phyloP scores from a whole-genome alignment of 2,329 filamentous ascomycete genomes.

The Cladosporium sp. region DNA sequence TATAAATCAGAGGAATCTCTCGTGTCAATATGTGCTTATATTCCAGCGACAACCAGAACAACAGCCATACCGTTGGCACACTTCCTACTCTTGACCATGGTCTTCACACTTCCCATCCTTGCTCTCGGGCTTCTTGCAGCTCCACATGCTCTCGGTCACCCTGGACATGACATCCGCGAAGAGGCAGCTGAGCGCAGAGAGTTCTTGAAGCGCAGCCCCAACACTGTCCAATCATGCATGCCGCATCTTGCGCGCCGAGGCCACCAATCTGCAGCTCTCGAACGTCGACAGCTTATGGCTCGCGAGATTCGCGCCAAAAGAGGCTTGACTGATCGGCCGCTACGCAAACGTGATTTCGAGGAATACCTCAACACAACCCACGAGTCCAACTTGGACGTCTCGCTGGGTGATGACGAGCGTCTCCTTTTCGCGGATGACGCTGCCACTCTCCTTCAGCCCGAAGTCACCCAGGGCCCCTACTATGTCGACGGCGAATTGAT shows the following conservation, averaged over 20 bases:
- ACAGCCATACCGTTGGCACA: too few relatives aligned
- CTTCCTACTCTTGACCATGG: not conserved
- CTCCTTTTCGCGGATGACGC: conserved; percentile 20
- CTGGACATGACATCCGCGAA: conserved; percentile 16
- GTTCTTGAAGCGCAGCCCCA: conserved; percentile 19
- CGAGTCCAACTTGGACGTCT: conserved; percentile 17
- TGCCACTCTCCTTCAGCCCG: conserved; percentile 24
- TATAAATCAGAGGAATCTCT: not conserved
- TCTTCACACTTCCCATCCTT: not conserved
- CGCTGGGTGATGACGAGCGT: conserved; percentile 18
- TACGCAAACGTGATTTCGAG: conserved; percentile 21
- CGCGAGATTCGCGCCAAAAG: conserved; percentile 19
- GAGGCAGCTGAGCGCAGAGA: conserved; percentile 21
- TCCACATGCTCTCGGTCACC: conserved; percentile 17
- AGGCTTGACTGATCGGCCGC: conserved; percentile 13
- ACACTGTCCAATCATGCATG: conserved; percentile 20
- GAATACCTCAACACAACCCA: conserved; percentile 19
- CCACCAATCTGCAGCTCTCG: conserved; percentile 17
- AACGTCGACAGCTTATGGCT: conserved; percentile 21
- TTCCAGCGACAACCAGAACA: too few relatives aligned
- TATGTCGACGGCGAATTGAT: conserved; percentile 35
- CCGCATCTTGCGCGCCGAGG: conserved; percentile 18
- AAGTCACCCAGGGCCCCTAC: conserved; percentile 23
- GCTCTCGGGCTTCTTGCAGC: not conserved
- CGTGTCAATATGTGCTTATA: too few relatives aligned